Evolutionary conservation across 306 rosid genomes (phyloP), one percentile per base, ranked within the genome.

Genomic region (Acacia acuminata): DNA sequence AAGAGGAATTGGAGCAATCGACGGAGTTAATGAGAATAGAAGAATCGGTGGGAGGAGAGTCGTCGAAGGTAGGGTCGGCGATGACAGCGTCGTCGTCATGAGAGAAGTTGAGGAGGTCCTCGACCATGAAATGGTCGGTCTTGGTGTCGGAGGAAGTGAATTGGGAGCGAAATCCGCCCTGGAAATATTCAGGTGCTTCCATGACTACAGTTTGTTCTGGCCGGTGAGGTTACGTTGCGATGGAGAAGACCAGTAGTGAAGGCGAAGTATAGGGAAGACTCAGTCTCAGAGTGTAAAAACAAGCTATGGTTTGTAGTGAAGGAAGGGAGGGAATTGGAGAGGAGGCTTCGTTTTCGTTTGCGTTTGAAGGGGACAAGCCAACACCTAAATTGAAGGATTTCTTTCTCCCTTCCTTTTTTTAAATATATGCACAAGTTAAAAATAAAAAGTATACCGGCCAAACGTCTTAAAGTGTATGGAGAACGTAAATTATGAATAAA

Each of bases 91-190:
- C 88, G 11, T 88, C 85, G 82, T 90, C 86, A 78, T 94, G 90
- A 71, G 99, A 89, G 81, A 96, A 94, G 86, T 96, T 91, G 30
- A 96, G 91, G 64, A 96, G 90, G 82, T 96, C 98, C 75, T 94
- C 98, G 1, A 94, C 97, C 40, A 89, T 77, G 83, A 92, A 94
- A 68, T 84, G 90, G 81, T 91, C 97, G 42, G 75, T 83, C 42
- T 85, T 89, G 70, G 72, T 61, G 60, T 85, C 86, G 34, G 89
- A 85, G 34, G 91, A 50, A 7, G 85, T 48, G 84, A 86, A 90
- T 78, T 87, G 96, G 0, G 88, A 75, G 78, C 69, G 83, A 63
- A 89, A 90, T 60, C 15, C 61, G 82, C 71, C 81, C 51, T 91
- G 90, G 72, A 73, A 88, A 80, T 82, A 82, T 63, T 93, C 90